A percentile compares a stretch with the other conserved stretches of the same genome.
Conservation (phyloP, 176 grass and related monocot genomes). For the maize (Zea mays) region Zm-B73-REFERENCE-NAM-5.0 NC_050100.1:208606501-208607000, state of each 20-base stretch:
- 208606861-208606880: slow-evolving; percentile 49
- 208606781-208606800: slow-evolving; percentile 4
- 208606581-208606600: slow-evolving; percentile 59
- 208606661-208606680: background rate
- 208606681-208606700: background rate
- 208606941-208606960: slow-evolving; percentile 89
- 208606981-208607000: slow-evolving; percentile 59
- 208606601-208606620: slow-evolving; percentile 44
- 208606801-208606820: slow-evolving; percentile 62
- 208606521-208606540: slow-evolving; percentile 27
- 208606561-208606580: slow-evolving; percentile 38
- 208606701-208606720: slow-evolving; percentile 16
- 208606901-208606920: background rate
- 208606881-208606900: slow-evolving; percentile 25
- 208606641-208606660: slow-evolving; percentile 32
- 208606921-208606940: slow-evolving; percentile 5
- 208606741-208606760: slow-evolving; percentile 23
- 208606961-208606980: slow-evolving; percentile 83
- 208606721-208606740: slow-evolving; percentile 6
- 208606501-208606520: slow-evolving; percentile 35
- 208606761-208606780: background rate
- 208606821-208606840: slow-evolving; percentile 58
- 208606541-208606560: slow-evolving; percentile 6
- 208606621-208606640: slow-evolving; percentile 20
- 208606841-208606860: slow-evolving; percentile 69